Evolutionary conservation across 2,329 filamentous ascomycete genomes (phyloP), one percentile per base, ranked within the genome.

Genomic region (Cytospora mali): DNA sequence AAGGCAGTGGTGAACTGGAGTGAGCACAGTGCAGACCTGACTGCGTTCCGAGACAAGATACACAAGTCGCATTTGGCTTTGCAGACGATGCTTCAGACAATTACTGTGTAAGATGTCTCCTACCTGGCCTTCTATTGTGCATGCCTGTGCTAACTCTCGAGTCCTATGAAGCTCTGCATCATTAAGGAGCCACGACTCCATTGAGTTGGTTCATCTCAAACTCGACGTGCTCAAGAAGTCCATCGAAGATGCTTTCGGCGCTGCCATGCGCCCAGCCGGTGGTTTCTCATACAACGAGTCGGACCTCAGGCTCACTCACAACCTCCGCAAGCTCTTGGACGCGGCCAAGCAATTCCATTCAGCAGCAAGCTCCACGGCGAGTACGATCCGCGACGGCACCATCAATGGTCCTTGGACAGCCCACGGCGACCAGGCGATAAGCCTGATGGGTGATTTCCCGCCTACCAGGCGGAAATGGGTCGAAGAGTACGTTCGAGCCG

Each of bases 71-170:
- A 71, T 23, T 69, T 65, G 49, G 69, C 69, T 3, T 57, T 72
- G 42, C 70, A 72, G 56, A 72, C 70, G 2, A 70, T 71, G 50
- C 59, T 71, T 2, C 67, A 68, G 28, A 67, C 70, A 6, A 69
- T 72, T 53, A 68, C 62, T 11, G 65, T 72, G 64, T 68, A 52
- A 60, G 66, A 35, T 21, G 6, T 21, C 6, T 21, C 7, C 27
- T 27, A 10, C 11, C 9, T 3, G 14, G 14, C n/a, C 31, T 21
- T n/a, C 29, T 16, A 6, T 14, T 13, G 2, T 21, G 23, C 18
- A 35, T 7, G 29, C 3, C n/a, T 5, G 39, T 46, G 39, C 39
- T n/a, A 11, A 46, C n/a, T 46, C 11, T 9, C 39, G 16, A 23
- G 18, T 25, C n/a, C n/a, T n/a, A n/a, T 13, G 48, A 27, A 62